A percentile compares a stretch with the other conserved stretches of the same genome.
These are phyloP conservation scores for Linnemannia elongata DNA, from an alignment of 192 early-diverging fungal genomes.

Conservation along the genomic window DNA sequence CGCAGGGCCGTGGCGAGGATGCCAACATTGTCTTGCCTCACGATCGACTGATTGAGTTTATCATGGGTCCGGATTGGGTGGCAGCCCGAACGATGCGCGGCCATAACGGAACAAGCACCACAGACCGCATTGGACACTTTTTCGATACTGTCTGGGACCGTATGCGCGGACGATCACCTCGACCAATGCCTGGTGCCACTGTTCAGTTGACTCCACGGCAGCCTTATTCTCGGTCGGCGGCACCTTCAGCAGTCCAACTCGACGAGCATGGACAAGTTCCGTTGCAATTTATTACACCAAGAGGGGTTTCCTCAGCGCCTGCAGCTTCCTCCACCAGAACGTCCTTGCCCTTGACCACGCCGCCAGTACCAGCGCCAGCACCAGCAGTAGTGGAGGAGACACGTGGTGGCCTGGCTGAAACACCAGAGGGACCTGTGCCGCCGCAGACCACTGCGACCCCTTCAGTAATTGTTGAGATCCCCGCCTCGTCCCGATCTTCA, in stretches of 20 bases:
- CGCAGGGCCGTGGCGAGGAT: constrained; percentile 28
- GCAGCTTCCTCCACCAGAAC: background rate
- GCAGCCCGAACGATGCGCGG: constrained; percentile 18
- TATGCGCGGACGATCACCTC: constrained; percentile 19
- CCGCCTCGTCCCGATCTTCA: background rate
- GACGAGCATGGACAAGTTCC: constrained; percentile 52
- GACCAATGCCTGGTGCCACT: constrained; percentile 22
- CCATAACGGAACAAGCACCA: constrained; percentile 21
- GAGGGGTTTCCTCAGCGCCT: constrained; percentile 27
- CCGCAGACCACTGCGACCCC: background rate
- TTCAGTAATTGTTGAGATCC: background rate
- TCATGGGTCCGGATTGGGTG: constrained; percentile 54
- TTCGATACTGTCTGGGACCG: constrained; percentile 27
- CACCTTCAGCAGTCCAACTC: constrained; percentile 15
- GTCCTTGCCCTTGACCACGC: background rate
- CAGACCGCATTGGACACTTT: constrained; percentile 27
- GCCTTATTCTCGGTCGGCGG: background rate
- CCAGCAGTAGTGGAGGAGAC: background rate
- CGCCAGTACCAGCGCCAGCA: background rate
- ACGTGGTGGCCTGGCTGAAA: background rate
- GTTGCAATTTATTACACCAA: constrained; percentile 36
- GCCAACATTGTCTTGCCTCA: constrained; percentile 28
- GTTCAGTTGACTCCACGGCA: background rate
- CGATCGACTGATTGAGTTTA: constrained; percentile 46
- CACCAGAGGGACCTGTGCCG: background rate